These are phyloP conservation scores for Hyphodiscus hymeniophilus DNA, from an alignment of 495 filamentous ascomycete species.

Conservation along the genomic window DNA sequence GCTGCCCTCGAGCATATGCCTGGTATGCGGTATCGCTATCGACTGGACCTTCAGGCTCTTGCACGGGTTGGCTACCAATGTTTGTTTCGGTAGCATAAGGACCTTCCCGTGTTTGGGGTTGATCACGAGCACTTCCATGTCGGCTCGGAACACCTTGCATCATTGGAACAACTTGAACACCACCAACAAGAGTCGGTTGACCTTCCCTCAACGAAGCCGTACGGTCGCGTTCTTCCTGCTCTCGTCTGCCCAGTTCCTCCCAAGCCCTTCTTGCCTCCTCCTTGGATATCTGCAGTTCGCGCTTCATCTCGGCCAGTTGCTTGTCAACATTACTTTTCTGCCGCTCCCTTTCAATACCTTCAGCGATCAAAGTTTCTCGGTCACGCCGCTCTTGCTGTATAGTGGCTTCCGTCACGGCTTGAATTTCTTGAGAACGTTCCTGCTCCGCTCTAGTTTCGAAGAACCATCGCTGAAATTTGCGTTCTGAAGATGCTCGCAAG, in stretches of 20 bases:
- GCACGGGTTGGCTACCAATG: not conserved
- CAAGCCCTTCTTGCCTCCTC: constrained; percentile 93
- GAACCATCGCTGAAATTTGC: constrained; percentile 98
- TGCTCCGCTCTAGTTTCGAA: constrained; percentile 86
- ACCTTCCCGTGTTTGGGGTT: constrained; percentile 40
- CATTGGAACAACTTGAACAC: constrained; percentile 96
- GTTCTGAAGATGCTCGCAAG: constrained; percentile 88
- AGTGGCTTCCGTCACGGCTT: constrained; percentile 66
- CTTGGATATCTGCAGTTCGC: constrained; percentile 89
- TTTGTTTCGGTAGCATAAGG: constrained; percentile 29
- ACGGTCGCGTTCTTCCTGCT: constrained; percentile 93
- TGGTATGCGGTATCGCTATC: constrained; percentile 22
- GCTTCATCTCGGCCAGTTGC: constrained; percentile 72
- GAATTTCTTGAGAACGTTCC: constrained; percentile 77
- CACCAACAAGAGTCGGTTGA: constrained; percentile 81
- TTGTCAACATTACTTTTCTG: constrained; percentile 58
- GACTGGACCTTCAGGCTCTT: constrained; percentile 13
- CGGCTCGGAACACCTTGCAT: constrained; percentile 65
- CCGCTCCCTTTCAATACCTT: constrained; percentile 53
- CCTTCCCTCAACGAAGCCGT: constrained; percentile 77
- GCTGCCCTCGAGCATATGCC: constrained; percentile 19
- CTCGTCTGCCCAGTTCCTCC: constrained; percentile 91
- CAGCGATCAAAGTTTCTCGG: constrained; percentile 54
- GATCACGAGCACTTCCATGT: constrained; percentile 36
- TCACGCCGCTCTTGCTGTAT: constrained; percentile 65